Percentiles rank a stretch among this genome's conserved stretches.
phyloP scores from a whole-genome alignment of 306 rosid species.

The Mimosa bimucronata region DNA sequence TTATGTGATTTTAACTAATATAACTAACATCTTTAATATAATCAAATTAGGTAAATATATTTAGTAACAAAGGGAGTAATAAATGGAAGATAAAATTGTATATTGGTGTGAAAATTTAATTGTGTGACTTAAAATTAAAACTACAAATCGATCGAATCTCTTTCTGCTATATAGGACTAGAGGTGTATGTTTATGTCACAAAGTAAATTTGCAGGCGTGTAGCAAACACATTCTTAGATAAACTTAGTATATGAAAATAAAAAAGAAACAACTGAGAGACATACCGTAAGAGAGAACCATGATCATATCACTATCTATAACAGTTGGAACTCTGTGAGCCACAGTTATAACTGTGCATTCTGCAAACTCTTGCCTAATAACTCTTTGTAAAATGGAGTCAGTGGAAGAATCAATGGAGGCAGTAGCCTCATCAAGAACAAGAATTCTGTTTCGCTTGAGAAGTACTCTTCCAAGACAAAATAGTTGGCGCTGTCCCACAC shows the following conservation, averaged over 20 bases:
- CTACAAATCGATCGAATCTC: too few relatives aligned
- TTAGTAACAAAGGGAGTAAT: too few relatives aligned
- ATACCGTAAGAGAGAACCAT: constrained; percentile 74
- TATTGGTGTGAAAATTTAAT: too few relatives aligned
- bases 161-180: too few relatives aligned
- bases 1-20: too few relatives aligned
- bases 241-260: not conserved
- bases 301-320: constrained; percentile 73
- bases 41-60: too few relatives aligned
- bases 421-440: constrained; percentile 78
- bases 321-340: constrained; percentile 79
- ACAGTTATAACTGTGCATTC: constrained; percentile 66
- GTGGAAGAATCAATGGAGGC: constrained; percentile 76
- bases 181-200: not conserved
- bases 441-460: constrained; percentile 60
- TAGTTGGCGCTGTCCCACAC: constrained; percentile 71
- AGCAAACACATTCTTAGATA: not conserved
- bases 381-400: constrained; percentile 55
- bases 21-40: too few relatives aligned
- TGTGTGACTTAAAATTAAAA: too few relatives aligned
- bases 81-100: too few relatives aligned
- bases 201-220: not conserved
- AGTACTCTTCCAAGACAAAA: constrained; percentile 76
- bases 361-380: constrained; percentile 61
- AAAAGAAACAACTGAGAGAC: not conserved